Conservation (phyloP, 2,329 filamentous ascomycete species). For the Colletotrichum lupini region DNA sequence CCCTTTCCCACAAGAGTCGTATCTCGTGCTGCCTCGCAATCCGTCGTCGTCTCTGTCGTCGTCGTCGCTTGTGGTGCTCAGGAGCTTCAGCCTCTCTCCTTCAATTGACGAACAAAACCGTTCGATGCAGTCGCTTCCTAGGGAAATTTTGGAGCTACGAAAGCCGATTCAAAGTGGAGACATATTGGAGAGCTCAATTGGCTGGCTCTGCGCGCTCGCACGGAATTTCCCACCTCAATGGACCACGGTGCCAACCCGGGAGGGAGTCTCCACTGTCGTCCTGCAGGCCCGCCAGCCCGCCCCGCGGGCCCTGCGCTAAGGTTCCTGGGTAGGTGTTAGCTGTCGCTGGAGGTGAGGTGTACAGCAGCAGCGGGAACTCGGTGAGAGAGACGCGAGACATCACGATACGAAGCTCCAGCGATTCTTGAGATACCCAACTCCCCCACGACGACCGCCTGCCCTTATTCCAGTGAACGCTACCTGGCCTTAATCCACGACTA, state of each 20-base stretch:
- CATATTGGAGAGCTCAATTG: neutral
- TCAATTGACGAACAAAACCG: conserved; percentile 1
- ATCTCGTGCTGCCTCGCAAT: neutral
- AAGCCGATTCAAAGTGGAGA: neutral
- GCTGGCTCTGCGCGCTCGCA: neutral
- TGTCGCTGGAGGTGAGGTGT: neutral
- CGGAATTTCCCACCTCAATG: conserved; percentile 28
- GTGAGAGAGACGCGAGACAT: conserved; percentile 1
- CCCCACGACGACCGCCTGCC: neutral
- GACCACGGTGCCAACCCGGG: neutral
- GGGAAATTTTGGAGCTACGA: conserved; percentile 35
- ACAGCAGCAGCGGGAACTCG: neutral
- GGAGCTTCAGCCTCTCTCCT: neutral
- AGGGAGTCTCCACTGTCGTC: neutral
- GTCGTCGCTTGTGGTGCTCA: neutral
- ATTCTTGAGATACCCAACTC: neutral
- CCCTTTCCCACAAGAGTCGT: neutral
- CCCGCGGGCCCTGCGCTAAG: conserved; percentile 10
- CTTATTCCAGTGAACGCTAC: too few relatives aligned
- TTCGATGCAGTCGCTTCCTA: neutral
- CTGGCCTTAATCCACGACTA: too few relatives aligned
- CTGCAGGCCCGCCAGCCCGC: conserved; percentile 7
- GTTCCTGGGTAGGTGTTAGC: neutral
- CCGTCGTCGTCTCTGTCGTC: neutral
- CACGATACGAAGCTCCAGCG: neutral